These are phyloP conservation scores for Kwoniella shivajii DNA, from an alignment of 1,284 basidiomycete genomes.

Conservation along the genomic window DNA sequence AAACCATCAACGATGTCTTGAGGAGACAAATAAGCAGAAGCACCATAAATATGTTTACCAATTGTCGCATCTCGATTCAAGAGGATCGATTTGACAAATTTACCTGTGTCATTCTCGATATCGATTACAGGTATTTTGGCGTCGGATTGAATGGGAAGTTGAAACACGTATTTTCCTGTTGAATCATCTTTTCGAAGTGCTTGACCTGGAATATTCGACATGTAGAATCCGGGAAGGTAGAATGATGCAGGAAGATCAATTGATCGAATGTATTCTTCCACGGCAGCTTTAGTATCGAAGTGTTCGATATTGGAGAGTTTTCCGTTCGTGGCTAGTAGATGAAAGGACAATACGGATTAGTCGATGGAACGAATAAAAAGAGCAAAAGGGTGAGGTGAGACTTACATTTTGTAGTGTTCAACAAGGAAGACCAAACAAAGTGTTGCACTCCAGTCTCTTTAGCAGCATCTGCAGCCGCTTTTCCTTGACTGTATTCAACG, in stretches of 20 bases:
- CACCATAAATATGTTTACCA: slow-evolving; percentile 23
- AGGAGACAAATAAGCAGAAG: slow-evolving; percentile 21
- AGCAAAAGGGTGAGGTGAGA: no score
- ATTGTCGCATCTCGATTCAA: slow-evolving; percentile 18
- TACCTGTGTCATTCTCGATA: slow-evolving; percentile 25
- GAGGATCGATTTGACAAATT: slow-evolving; percentile 31
- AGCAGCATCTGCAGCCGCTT: slow-evolving; percentile 22
- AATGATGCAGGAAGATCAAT: no score
- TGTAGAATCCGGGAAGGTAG: no score
- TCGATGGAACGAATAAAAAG: no score
- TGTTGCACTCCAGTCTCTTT: slow-evolving; percentile 26
- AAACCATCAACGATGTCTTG: slow-evolving; percentile 21
- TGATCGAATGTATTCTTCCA: no score
- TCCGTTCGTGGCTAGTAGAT: no score
- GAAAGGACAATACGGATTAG: no score
- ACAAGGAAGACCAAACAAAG: slow-evolving; percentile 16
- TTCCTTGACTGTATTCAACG: slow-evolving; percentile 21
- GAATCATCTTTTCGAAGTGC: no score
- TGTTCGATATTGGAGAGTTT: no score
- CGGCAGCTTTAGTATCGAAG: no score
- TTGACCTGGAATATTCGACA: no score
- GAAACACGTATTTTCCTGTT: no score
- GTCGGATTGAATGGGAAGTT: slow-evolving; percentile 27
- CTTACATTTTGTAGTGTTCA: slow-evolving; percentile 25
- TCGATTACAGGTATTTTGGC: slow-evolving; percentile 25